Evolutionary conservation across 2,329 filamentous ascomycete species (phyloP), one percentile per base, ranked within the genome.

Genomic region (Colletotrichum sp.): DNA sequence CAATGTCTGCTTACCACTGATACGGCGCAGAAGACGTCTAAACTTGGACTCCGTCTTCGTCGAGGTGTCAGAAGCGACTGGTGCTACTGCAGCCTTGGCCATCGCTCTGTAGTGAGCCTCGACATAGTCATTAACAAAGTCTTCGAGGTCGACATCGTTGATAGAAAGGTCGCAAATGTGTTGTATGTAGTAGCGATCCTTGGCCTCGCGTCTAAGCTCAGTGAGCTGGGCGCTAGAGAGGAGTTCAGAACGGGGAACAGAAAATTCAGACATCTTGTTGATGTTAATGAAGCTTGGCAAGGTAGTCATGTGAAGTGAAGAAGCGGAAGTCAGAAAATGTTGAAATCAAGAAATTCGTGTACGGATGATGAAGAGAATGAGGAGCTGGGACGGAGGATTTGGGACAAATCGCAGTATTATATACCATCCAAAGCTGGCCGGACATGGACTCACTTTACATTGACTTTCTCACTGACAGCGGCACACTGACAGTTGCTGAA

Each of bases 121-220:
- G 43, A 76, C 75, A 30, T 67, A 71, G 59, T 63, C 72, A 24
- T 71, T 9, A 36, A 76, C 39, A 34, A 69, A 68, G 48, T 71
- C 63, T 18, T 76, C 75, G 13, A 68, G 59, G 15, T 36, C 43
- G 26, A 68, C 48, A 7, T 48, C n/a, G n/a, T 43, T 39, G 16
- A 60, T 32, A n/a, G 10, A 26, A 39, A 64, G 30, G 26, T 76
- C 70, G n/a, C 72, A 55, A 4, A 55, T 24, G n/a, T 65, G 65
- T 16, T 13, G 39, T 5, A 69, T 26, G 8, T 65, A 66, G 21
- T 69, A 74, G 9, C 21, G 48, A 10, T 8, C 32, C 36, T 65
- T 66, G n/a, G 74, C 70, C 16, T 73, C 59, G n/a, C 64, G 10
- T 52, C 70, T 74, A 8, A 76, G 30, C 32, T 39, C 61, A 7